Evolutionary conservation across 176 grass and related monocot species (phyloP).

Genomic region (Cenchrus purpureus): DNA sequence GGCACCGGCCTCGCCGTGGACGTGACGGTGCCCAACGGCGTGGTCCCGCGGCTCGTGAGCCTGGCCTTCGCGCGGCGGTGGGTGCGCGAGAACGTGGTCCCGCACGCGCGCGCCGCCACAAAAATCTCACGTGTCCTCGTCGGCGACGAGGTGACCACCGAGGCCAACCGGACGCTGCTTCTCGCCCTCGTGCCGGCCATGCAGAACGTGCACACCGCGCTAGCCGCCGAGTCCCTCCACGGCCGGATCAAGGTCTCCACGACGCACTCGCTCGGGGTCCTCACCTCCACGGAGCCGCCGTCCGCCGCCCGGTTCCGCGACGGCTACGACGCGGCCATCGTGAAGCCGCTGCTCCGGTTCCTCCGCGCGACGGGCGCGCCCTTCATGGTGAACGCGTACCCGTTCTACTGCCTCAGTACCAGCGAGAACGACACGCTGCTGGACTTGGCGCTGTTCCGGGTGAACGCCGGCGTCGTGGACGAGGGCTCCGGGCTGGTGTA

Average conservation of each 20-base stretch:
- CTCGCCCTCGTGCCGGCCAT: slow-evolving; percentile 68
- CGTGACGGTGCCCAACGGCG: slow-evolving; percentile 60
- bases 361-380: slow-evolving; percentile 63
- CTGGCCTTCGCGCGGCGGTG: slow-evolving; percentile 46
- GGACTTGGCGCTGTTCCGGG: slow-evolving; percentile 71
- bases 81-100: slow-evolving; percentile 56
- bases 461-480: slow-evolving; percentile 57
- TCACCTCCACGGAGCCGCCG: slow-evolving; percentile 52
- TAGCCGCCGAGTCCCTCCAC: slow-evolving; percentile 43
- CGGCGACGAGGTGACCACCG: slow-evolving; percentile 70
- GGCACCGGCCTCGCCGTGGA: slow-evolving; percentile 62
- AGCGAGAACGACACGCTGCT: slow-evolving; percentile 58
- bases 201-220: slow-evolving; percentile 71
- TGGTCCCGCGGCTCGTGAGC: slow-evolving; percentile 52
- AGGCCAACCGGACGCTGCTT: slow-evolving; percentile 61
- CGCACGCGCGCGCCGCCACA: slow-evolving; percentile 37
- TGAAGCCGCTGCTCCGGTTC: slow-evolving; percentile 71
- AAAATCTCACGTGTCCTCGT: slow-evolving; percentile 67
- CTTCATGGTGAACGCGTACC: slow-evolving; percentile 93
- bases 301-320: slow-evolving; percentile 63
- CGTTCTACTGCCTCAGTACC: slow-evolving; percentile 65
- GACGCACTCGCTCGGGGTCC: slow-evolving; percentile 72
- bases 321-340: slow-evolving; percentile 45
- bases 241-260: slow-evolving; percentile 59
- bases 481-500: slow-evolving; percentile 56